Evolutionary conservation across 2,329 filamentous ascomycete genomes (phyloP).

Genomic region (Microcyclospora tardicrescens): DNA sequence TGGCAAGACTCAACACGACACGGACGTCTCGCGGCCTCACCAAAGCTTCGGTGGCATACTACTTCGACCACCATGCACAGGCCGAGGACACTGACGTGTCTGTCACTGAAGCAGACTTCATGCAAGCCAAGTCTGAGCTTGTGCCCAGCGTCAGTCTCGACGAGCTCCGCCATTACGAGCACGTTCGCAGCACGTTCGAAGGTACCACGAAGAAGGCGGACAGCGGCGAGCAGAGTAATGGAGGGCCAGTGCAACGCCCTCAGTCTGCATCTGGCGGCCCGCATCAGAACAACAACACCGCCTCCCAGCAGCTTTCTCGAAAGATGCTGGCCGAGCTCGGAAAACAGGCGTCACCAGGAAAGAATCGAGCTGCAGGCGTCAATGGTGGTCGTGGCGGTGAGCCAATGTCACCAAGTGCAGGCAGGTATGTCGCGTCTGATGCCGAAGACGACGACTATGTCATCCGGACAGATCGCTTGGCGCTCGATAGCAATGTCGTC

Average conservation of each 20-base stretch:
- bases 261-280: too few species aligned
- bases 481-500: constrained; percentile 10
- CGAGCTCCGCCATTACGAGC: constrained; percentile 82
- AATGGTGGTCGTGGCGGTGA: not conserved
- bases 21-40: constrained; percentile 13
- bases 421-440: constrained; percentile 6
- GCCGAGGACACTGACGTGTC: constrained; percentile 73
- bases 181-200: constrained; percentile 73
- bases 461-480: constrained; percentile 26
- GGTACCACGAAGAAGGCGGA: constrained; percentile 36
- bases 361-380: not conserved
- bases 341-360: not conserved
- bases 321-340: not conserved
- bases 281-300: not conserved
- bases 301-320: not conserved
- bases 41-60: constrained; percentile 71
- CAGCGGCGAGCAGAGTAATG: not conserved
- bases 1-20: constrained; percentile 52
- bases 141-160: constrained; percentile 89
- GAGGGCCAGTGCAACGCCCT: not conserved
- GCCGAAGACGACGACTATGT: constrained; percentile 32
- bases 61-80: constrained; percentile 84
- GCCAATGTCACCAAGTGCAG: too few species aligned
- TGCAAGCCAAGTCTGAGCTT: constrained; percentile 66
- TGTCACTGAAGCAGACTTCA: constrained; percentile 81